Evolutionary conservation across 352 stramenopile genomes (phyloP).

Genomic region (Globisporangium acanthophoron): DNA sequence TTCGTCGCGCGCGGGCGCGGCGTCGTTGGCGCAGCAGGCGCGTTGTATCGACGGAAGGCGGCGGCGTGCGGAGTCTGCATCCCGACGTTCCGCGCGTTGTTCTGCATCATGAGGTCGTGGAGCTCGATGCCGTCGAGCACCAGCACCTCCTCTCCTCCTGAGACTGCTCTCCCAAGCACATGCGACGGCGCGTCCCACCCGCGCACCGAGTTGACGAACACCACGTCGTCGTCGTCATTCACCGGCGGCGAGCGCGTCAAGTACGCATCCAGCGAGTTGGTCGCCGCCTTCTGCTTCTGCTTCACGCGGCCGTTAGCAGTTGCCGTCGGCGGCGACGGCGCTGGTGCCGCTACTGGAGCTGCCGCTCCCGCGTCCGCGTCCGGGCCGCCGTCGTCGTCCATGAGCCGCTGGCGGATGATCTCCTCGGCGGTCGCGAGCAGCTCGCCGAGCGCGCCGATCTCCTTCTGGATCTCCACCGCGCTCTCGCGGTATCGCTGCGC

Average conservation of each 20-base stretch:
- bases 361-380: not conserved
- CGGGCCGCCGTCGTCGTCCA: not conserved
- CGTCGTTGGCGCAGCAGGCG: too few relatives aligned
- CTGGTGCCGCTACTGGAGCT: not conserved
- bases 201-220: slow-evolving; percentile 31
- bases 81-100: slow-evolving; percentile 2
- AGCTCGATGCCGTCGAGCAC: slow-evolving; percentile 4
- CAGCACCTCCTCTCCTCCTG: not conserved
- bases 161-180: too few relatives aligned
- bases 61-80: not conserved
- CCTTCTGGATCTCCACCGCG: not conserved
- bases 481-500: not conserved
- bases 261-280: slow-evolving; percentile 24
- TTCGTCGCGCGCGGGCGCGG: too few relatives aligned
- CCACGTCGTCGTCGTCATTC: slow-evolving; percentile 6
- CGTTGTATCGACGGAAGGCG: not conserved
- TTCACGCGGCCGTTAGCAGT: not conserved
- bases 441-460: slow-evolving; percentile 5
- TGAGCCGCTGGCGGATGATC: slow-evolving; percentile 10
- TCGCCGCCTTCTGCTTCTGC: slow-evolving; percentile 6
- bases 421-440: slow-evolving; percentile 12
- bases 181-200: slow-evolving; percentile 18
- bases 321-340: not conserved
- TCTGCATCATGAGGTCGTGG: slow-evolving; percentile 11
- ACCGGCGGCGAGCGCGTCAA: slow-evolving; percentile 4